Percentiles rank a stretch among this genome's conserved stretches.
phyloP scores from a whole-genome alignment of 805 yeast species.

The Metschnikowia anglica region DNA sequence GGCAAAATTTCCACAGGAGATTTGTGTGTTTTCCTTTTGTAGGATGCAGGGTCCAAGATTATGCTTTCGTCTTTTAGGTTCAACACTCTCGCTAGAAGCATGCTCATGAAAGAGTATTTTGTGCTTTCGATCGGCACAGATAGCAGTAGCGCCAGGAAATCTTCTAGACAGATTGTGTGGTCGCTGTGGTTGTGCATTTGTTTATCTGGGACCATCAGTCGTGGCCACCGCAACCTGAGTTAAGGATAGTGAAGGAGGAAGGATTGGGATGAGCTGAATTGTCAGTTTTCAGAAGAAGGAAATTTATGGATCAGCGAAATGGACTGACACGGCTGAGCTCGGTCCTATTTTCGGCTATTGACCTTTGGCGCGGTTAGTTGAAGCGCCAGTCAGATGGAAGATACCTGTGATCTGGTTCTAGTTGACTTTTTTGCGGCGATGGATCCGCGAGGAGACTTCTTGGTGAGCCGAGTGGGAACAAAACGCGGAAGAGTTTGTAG shows the following conservation, averaged over 20 bases:
- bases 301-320: neutral
- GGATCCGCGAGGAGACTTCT: no score
- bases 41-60: conserved; percentile 14
- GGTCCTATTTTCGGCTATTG: neutral
- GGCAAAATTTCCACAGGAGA: conserved; percentile 31
- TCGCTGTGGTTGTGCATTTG: conserved; percentile 1
- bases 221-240: no score
- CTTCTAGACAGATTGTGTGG: conserved; percentile 6
- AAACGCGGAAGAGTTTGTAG: no score
- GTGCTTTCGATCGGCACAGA: conserved; percentile 29
- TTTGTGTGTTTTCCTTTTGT: neutral
- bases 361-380: neutral
- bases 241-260: neutral
- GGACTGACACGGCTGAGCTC: neutral
- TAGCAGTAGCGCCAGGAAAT: conserved; percentile 26
- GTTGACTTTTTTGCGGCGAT: neutral
- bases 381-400: neutral
- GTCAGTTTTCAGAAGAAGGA: no score
- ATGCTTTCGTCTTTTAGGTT: conserved; percentile 23
- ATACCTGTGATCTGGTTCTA: no score
- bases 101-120: conserved; percentile 27
- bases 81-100: conserved; percentile 27
- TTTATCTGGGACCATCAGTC: neutral
- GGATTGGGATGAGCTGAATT: neutral
- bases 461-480: no score